Percentiles rank a stretch among this genome's conserved stretches.
Conservation (phyloP, 2,329 filamentous ascomycete species). For the Fusarium sp. region DNA sequence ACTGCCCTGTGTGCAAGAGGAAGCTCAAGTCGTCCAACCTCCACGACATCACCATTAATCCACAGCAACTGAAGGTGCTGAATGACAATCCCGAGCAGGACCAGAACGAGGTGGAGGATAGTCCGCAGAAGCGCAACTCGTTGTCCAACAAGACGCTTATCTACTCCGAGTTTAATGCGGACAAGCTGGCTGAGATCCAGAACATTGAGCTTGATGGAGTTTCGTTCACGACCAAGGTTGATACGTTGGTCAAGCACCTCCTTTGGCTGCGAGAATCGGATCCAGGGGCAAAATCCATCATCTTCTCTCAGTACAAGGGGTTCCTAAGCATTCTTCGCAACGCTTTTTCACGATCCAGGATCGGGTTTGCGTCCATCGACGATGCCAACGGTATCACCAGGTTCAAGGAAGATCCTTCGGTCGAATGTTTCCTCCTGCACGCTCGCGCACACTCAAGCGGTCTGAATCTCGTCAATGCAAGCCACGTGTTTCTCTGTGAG, state of each 20-base stretch:
- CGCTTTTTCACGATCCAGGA: conserved; percentile 78
- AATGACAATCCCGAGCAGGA: conserved; percentile 36
- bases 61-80: conserved; percentile 77
- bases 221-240: conserved; percentile 91
- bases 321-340: conserved; percentile 80
- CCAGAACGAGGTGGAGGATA: conserved; percentile 13
- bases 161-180: conserved; percentile 80
- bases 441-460: conserved; percentile 90
- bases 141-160: conserved; percentile 63
- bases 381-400: conserved; percentile 74
- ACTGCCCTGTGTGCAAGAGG: conserved; percentile 87
- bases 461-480: conserved; percentile 91
- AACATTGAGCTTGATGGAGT: conserved; percentile 78
- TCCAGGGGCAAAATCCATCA: conserved; percentile 87
- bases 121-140: conserved; percentile 29
- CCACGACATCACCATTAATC: conserved; percentile 87
- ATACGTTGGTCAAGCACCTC: conserved; percentile 83
- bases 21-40: conserved; percentile 75
- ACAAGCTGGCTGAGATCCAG: conserved; percentile 83
- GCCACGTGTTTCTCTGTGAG: conserved; percentile 94
- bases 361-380: conserved; percentile 79
- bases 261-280: conserved; percentile 87
- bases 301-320: conserved; percentile 90
- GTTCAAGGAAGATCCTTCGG: conserved; percentile 79
- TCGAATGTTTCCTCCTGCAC: conserved; percentile 90